phyloP scores from a whole-genome alignment of 208 protist genomes.

The Trypanosoma avium region DNA sequence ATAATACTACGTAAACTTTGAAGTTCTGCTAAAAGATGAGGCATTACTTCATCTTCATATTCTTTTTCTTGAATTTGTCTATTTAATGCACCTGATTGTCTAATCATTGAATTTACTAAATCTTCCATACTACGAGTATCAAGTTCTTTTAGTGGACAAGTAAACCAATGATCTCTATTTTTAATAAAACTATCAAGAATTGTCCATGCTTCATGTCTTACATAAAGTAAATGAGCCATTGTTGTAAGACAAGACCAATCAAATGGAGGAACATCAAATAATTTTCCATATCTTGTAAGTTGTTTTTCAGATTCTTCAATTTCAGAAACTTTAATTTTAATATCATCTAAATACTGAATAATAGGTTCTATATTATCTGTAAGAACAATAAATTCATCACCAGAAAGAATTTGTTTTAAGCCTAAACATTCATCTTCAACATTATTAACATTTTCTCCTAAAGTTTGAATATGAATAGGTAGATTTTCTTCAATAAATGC shows the following conservation, averaged over 20 bases:
- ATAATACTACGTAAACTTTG: conserved; percentile 80
- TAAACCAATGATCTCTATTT: conserved; percentile 84
- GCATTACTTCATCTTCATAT: conserved; percentile 83
- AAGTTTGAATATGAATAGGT: conserved; percentile 59
- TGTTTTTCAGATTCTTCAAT: conserved; percentile 68
- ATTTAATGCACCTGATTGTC: conserved; percentile 62
- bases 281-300: conserved; percentile 78
- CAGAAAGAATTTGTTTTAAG: conserved; percentile 82
- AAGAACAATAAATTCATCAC: conserved; percentile 83
- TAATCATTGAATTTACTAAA: conserved; percentile 77
- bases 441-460: conserved; percentile 68
- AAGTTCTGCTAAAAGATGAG: conserved; percentile 78
- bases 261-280: conserved; percentile 79
- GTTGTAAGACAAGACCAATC: conserved; percentile 81
- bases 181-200: conserved; percentile 82
- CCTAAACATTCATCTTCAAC: conserved; percentile 87
- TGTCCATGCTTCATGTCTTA: conserved; percentile 81
- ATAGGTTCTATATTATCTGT: conserved; percentile 83
- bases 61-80: conserved; percentile 75
- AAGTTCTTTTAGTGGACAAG: conserved; percentile 77
- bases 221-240: conserved; percentile 60
- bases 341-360: conserved; percentile 81
- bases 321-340: conserved; percentile 74
- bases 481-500: conserved; percentile 90
- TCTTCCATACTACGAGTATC: conserved; percentile 85